A percentile compares a stretch with the other conserved stretches of the same genome.
Conservation (phyloP, 1,284 basidiomycete genomes). For the Apiotrichum akiyoshidainum region DNA sequence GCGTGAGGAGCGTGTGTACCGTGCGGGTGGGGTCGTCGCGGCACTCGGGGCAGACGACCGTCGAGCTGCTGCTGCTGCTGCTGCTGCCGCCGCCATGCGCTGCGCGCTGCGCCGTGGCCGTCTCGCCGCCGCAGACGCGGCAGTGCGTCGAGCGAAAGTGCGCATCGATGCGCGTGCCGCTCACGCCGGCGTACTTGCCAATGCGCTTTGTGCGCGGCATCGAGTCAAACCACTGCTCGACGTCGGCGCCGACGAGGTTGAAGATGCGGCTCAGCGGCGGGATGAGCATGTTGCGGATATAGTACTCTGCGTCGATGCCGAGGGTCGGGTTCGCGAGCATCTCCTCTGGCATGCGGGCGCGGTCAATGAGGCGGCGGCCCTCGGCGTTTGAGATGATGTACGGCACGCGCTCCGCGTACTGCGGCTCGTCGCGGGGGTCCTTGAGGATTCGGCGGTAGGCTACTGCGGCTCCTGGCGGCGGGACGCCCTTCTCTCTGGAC, state of each 20-base stretch:
- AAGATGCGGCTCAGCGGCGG: constrained; percentile 87
- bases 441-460: constrained; percentile 70
- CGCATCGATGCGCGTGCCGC: constrained; percentile 23
- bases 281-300: constrained; percentile 82
- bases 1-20: constrained; percentile 60
- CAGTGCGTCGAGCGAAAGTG: constrained; percentile 12
- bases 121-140: constrained; percentile 7
- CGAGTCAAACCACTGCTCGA: constrained; percentile 80
- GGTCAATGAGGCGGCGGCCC: constrained; percentile 70
- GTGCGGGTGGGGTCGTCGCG: constrained; percentile 57
- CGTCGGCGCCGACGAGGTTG: constrained; percentile 85
- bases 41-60: constrained; percentile 70
- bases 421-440: constrained; percentile 78
- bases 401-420: constrained; percentile 89
- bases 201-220: constrained; percentile 61
- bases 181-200: constrained; percentile 49
- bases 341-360: constrained; percentile 74
- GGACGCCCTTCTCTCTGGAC: constrained; percentile 68
- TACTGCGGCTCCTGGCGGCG: constrained; percentile 85
- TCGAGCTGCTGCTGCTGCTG: neutral
- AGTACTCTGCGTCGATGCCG: constrained; percentile 79
- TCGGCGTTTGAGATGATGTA: constrained; percentile 78
- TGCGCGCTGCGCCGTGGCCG: neutral
- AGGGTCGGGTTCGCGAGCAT: constrained; percentile 68
- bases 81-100: neutral